Percentiles rank a stretch among this genome's conserved stretches.
These are phyloP conservation scores for Suillus occidentalis DNA, from an alignment of 768 basidiomycete species.

Conservation along the genomic window DNA sequence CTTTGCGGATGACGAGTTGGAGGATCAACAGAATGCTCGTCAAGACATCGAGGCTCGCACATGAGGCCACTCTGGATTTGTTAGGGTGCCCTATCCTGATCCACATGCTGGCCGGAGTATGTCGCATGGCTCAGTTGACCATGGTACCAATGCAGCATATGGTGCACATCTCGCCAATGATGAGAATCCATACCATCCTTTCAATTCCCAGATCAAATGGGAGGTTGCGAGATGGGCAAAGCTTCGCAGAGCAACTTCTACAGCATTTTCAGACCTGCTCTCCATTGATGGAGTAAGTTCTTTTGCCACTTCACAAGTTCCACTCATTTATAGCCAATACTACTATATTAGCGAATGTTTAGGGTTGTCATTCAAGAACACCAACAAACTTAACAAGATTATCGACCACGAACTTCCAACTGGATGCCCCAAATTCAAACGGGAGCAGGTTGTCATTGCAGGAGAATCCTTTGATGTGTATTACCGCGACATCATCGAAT, in stretches of 20 bases:
- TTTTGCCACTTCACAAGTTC: not conserved
- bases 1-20: no score
- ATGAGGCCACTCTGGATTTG: not conserved
- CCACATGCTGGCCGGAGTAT: not conserved
- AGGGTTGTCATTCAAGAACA: no score
- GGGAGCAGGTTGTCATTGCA: no score
- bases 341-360: no score
- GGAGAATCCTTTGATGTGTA: constrained; percentile 18
- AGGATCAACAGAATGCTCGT: not conserved
- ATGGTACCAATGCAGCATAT: not conserved
- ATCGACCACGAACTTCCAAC: no score
- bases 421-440: no score
- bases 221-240: constrained; percentile 43
- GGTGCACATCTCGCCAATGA: not conserved
- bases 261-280: no score
- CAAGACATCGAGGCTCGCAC: not conserved
- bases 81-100: not conserved
- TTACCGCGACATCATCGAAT: constrained; percentile 36
- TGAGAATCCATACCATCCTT: constrained; percentile 27
- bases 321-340: no score
- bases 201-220: constrained; percentile 37
- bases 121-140: not conserved
- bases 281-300: no score
- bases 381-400: no score
- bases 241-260: constrained; percentile 33